phyloP scores from a whole-genome alignment of 164 flowering plant genomes.

The Santalum album region DNA sequence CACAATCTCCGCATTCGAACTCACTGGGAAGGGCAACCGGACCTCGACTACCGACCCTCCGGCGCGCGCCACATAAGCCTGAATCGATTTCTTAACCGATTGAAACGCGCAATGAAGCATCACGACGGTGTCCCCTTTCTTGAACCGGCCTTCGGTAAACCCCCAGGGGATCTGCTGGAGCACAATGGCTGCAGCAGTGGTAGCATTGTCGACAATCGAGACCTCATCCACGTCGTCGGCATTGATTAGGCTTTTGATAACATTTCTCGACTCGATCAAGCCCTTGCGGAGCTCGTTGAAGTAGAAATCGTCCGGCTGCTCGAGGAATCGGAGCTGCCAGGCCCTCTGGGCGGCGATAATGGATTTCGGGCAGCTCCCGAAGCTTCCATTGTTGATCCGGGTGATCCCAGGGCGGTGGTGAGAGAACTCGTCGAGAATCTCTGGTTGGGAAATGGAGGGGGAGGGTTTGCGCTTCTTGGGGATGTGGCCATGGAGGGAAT shows the following conservation, averaged over 20 bases:
- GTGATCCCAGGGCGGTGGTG: conserved; percentile 29
- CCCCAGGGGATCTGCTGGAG: conserved; percentile 30
- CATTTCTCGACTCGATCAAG: conserved; percentile 20
- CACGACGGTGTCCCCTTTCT: neutral
- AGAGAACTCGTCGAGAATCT: conserved; percentile 22
- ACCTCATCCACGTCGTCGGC: conserved; percentile 34
- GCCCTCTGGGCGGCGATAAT: conserved; percentile 17
- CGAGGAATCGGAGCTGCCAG: conserved; percentile 28
- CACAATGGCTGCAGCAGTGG: conserved; percentile 44
- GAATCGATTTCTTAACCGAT: neutral
- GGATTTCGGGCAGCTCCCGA: conserved; percentile 35
- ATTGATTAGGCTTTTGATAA: conserved; percentile 20
- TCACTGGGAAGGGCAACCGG: neutral
- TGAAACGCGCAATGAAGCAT: conserved; percentile 1
- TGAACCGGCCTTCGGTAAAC: conserved; percentile 20
- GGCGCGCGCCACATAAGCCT: neutral
- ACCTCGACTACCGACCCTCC: neutral
- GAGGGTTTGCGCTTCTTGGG: conserved; percentile 21
- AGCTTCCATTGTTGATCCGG: conserved; percentile 43
- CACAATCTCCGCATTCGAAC: neutral
- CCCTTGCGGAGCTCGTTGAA: conserved; percentile 18
- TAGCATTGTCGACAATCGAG: conserved; percentile 39
- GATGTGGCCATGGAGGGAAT: conserved; percentile 8
- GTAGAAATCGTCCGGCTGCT: conserved; percentile 35
- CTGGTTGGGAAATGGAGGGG: conserved; percentile 17